A percentile compares a stretch with the other conserved stretches of the same genome.
These are phyloP conservation scores for Thinopyrum elongatum DNA, from an alignment of 176 grass and related monocot species.

Conservation along the genomic window DNA sequence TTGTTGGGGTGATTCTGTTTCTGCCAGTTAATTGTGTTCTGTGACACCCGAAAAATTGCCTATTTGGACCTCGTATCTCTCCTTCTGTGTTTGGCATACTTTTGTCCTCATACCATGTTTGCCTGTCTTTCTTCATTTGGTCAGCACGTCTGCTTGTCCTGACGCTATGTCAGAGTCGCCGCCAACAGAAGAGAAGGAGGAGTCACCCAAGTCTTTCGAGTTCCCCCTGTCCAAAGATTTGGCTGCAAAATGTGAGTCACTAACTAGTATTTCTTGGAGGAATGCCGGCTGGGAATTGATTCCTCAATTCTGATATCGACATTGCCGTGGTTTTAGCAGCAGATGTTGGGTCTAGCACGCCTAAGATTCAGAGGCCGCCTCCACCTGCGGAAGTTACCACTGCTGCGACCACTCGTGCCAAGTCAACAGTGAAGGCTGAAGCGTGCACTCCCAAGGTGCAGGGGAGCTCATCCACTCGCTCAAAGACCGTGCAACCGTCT, in stretches of 20 bases:
- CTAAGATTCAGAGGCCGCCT: slow-evolving; percentile 34
- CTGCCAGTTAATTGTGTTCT: background rate
- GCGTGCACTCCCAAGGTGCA: slow-evolving; percentile 35
- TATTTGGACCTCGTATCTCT: background rate
- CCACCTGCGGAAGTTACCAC: slow-evolving; percentile 6
- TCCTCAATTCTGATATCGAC: background rate
- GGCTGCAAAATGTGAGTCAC: slow-evolving; percentile 32
- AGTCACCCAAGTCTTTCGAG: slow-evolving; percentile 41
- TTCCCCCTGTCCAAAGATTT: slow-evolving; percentile 10
- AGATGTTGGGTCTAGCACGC: slow-evolving; percentile 42
- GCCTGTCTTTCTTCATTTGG: background rate
- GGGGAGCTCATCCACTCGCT: slow-evolving; percentile 22
- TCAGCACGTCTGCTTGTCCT: slow-evolving; percentile 5
- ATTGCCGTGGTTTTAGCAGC: slow-evolving; percentile 15
- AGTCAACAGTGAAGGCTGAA: slow-evolving; percentile 4
- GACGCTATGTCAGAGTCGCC: slow-evolving; percentile 7
- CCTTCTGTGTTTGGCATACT: background rate
- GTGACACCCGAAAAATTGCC: slow-evolving; percentile 30
- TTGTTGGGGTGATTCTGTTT: background rate
- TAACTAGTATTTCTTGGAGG: background rate
- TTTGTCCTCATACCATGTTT: background rate
- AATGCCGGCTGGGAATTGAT: background rate
- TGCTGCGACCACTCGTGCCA: background rate
- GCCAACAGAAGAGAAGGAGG: background rate
- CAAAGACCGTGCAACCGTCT: slow-evolving; percentile 22